Evolutionary conservation across 164 flowering plant species (phyloP), one percentile per base, ranked within the genome.

Genomic region (Vitis cinerea): DNA sequence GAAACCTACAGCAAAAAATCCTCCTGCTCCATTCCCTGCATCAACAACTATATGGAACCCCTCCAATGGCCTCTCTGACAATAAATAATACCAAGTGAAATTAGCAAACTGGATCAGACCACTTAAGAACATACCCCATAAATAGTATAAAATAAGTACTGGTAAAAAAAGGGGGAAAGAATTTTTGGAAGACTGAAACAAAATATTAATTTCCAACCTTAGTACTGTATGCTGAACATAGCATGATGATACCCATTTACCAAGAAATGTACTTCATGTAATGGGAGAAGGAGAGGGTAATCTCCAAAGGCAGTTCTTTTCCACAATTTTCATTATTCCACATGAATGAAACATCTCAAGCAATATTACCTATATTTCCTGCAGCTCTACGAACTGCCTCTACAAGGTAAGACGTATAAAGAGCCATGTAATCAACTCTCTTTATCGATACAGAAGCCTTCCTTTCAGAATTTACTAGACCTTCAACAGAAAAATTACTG

Each of bases 21-120:
- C 99, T 70, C 99, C 98, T 29, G 99, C 95, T 75, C 99, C 99
- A 83, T 95, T 95, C 68, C 99, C 99, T 14, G 97, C 99, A 81
- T 95, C 99, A 78, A 95, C 99, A 74, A 95, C 79, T 59, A 95
- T 84, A 77, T 95, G 99, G 82, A 95, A 95, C 16, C 99, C 99
- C 75, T 89, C 95, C 88, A 93, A 69, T 72, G 98, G 98, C 79
- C 86, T 95, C 83, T 93, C 99, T 93, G 86, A 53, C 61, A 72
- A 60, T 79, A 23, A 65, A 74, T 16, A 71, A 27, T 54, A 49
- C n/a, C 19, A 77, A 63, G 10, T 54, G 62, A 19, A 63, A 58
- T 59, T 47, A 78, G 69, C n/a, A 68, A 63, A 19, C 1, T 57
- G 58, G 44, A n/a, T 50, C 3, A 31, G 23, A 64, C 11, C 4